Evolutionary conservation across 768 basidiomycete genomes (phyloP).

Genomic region (Dacryopinax spathularia): DNA sequence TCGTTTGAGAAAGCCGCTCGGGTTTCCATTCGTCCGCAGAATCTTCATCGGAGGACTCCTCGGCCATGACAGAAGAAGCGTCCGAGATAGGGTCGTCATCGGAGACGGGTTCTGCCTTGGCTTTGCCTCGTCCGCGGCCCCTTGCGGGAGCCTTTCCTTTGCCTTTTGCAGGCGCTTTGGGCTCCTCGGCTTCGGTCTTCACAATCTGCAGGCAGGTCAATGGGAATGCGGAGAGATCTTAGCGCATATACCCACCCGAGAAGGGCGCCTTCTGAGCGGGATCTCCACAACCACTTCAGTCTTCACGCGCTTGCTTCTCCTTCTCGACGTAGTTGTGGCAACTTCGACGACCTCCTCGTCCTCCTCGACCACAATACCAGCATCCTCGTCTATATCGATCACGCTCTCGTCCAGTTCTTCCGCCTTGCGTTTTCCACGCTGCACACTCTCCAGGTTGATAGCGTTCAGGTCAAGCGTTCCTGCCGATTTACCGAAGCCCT

Average conservation of each 20-base stretch:
- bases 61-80: background rate
- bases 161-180: constrained; percentile 8
- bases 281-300: background rate
- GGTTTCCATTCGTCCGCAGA: constrained; percentile 7
- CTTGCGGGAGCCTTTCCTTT: constrained; percentile 6
- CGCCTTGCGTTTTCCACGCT: background rate
- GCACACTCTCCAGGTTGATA: background rate
- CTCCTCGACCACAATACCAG: background rate
- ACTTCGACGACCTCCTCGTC: background rate
- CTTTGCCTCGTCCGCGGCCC: background rate
- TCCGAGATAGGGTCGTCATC: constrained; percentile 4
- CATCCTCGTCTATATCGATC: background rate
- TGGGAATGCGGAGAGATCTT: background rate
- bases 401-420: background rate
- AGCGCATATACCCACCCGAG: background rate
- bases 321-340: background rate
- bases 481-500: background rate
- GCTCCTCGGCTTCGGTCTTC: constrained; percentile 4
- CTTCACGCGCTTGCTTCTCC: background rate
- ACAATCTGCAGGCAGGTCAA: background rate
- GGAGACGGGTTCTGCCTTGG: constrained; percentile 4
- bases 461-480: background rate
- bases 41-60: background rate
- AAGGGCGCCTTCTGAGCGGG: background rate
- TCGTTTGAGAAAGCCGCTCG: constrained; percentile 16